Evolutionary conservation across 1,284 basidiomycete genomes (phyloP), one percentile per base, ranked within the genome.

Genomic region (Athelia psychrophila): DNA sequence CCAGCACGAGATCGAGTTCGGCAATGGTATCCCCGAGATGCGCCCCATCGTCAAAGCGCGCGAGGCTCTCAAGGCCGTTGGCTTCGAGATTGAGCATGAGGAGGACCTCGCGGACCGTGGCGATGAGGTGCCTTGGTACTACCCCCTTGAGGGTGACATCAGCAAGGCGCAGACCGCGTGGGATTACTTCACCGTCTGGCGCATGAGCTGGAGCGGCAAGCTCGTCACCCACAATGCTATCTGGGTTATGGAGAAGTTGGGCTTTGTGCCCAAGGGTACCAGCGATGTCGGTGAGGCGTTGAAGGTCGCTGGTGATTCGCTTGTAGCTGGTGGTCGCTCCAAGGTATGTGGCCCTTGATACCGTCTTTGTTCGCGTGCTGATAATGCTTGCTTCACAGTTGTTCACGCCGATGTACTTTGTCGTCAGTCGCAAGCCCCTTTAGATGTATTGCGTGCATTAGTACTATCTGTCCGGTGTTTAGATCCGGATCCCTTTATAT

Each of bases 1-100:
- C 56, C 91, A 93, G 18, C 95, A 98, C 76, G 86, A 80, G 51
- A 87, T 95, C 57, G 93, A 95, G 68, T 76, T 98, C 51, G 96
- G 96, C 44, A 95, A 97, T 68, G 96, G 97, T 58, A 98, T 99
- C 64, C 93, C 96, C 19, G 93, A 98, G 76, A 98, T 99, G 95
- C 88, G 96, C 19, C 84, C 84, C 30, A 77, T 96, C 51, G 67
- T 74, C 42, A 73, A 78, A 52, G 88, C 93, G 2, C 84, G 92
- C 55, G 70, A 88, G 54, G 97, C 96, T 0, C 73, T 99, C 57
- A 76, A 84, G 64, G 78, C 76, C 2, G 95, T 98, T 54, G 96
- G 96, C 22, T 95, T 98, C 76, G 72, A 88, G 66, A 84, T 99
- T 57, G 78, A 91, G 61, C 87, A 93, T 66, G 95, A 98, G 66